Conservation (phyloP, 305 asterid genomes). For the Euphrasia arctica region DNA sequence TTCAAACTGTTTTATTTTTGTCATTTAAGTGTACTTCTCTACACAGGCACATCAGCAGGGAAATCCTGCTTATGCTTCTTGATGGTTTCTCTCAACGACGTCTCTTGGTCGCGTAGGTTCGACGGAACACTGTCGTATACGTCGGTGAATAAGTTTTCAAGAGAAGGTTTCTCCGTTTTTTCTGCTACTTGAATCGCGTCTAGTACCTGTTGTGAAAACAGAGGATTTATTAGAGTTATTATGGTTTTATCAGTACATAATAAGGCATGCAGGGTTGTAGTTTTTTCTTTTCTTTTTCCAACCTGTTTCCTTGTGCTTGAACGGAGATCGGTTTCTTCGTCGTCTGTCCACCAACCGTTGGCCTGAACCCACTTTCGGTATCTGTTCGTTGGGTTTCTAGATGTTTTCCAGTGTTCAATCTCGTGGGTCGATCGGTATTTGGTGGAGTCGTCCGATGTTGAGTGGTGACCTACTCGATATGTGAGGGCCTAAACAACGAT, state of each 20-base stretch:
- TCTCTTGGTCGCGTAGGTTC: slow-evolving; percentile 43
- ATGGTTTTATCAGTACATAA: neutral
- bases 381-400: slow-evolving; percentile 49
- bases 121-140: slow-evolving; percentile 33
- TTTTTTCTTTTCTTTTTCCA: neutral
- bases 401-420: slow-evolving; percentile 76
- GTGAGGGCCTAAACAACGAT: slow-evolving; percentile 51
- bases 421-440: slow-evolving; percentile 66
- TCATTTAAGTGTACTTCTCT: neutral
- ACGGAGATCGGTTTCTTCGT: slow-evolving; percentile 57
- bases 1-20: neutral
- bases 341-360: slow-evolving; percentile 83
- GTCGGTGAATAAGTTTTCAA: slow-evolving; percentile 33
- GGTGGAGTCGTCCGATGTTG: slow-evolving; percentile 96
- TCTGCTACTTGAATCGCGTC: slow-evolving; percentile 44
- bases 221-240: neutral
- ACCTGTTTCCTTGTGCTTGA: slow-evolving; percentile 62
- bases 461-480: slow-evolving; percentile 92
- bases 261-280: neutral
- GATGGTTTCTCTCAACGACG: slow-evolving; percentile 33
- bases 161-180: slow-evolving; percentile 32
- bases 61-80: slow-evolving; percentile 32
- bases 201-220: slow-evolving; percentile 30
- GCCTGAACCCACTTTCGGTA: slow-evolving; percentile 75
- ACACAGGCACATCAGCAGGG: slow-evolving; percentile 36